phyloP scores from a whole-genome alignment of 2,329 filamentous ascomycete genomes.

The Mycosphaerella sp. region DNA sequence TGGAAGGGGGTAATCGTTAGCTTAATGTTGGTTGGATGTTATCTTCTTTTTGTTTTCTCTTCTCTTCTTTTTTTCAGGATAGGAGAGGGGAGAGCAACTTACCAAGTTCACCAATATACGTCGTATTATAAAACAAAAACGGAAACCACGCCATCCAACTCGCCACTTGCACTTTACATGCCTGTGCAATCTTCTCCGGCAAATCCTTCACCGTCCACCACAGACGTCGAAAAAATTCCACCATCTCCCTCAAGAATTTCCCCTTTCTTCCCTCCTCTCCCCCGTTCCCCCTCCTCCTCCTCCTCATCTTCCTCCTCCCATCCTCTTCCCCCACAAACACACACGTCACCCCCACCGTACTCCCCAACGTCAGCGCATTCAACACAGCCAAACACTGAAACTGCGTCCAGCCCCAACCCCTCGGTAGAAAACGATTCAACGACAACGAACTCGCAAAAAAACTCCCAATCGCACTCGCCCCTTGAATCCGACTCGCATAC shows the following conservation, averaged over 20 bases:
- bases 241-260: neutral
- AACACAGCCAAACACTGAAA: slow-evolving; percentile 16
- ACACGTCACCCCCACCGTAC: slow-evolving; percentile 16
- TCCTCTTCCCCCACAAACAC: slow-evolving; percentile 16
- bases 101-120: slow-evolving; percentile 22
- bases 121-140: slow-evolving; percentile 21
- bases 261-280: neutral
- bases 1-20: neutral
- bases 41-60: neutral
- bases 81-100: neutral
- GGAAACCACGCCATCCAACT: slow-evolving; percentile 22
- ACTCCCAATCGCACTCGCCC: slow-evolving; percentile 14
- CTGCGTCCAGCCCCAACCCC: slow-evolving; percentile 15
- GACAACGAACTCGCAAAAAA: slow-evolving; percentile 18
- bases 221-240: slow-evolving; percentile 12
- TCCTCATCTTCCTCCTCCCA: slow-evolving; percentile 3
- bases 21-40: neutral
- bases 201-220: slow-evolving; percentile 11
- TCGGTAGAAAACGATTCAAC: slow-evolving; percentile 7
- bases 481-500: slow-evolving; percentile 17
- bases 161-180: slow-evolving; percentile 16
- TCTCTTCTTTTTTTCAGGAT: no score
- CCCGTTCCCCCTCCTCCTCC: neutral
- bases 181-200: slow-evolving; percentile 12
- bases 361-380: slow-evolving; percentile 19